Percentiles rank a stretch among this genome's conserved stretches.
Evolutionary conservation across 495 filamentous ascomycete species (phyloP).

Genomic region (Aspergillus panamensis): DNA sequence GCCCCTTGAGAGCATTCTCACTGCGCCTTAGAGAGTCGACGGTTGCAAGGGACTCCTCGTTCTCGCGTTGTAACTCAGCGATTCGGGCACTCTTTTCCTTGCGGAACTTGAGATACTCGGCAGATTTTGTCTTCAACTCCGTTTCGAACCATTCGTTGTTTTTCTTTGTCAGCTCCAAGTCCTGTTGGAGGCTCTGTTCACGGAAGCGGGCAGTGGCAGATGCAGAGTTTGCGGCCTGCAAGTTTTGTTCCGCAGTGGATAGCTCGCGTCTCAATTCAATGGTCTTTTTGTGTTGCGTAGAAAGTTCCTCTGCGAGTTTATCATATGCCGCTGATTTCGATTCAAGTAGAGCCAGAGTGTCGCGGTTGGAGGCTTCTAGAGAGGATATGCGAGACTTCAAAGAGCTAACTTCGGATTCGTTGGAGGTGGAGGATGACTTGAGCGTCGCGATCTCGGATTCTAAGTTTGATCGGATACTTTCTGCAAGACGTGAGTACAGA

Average conservation of each 20-base stretch:
- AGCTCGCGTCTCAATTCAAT: constrained; percentile 77
- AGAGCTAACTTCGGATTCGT: constrained; percentile 69
- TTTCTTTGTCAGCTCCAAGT: constrained; percentile 77
- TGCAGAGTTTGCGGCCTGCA: constrained; percentile 74
- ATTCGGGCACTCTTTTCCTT: constrained; percentile 91
- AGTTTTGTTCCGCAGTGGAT: constrained; percentile 70
- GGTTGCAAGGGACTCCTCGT: constrained; percentile 74
- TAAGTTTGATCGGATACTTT: constrained; percentile 60
- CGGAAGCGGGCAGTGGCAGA: constrained; percentile 76
- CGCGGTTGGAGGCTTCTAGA: constrained; percentile 86
- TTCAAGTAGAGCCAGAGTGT: constrained; percentile 82
- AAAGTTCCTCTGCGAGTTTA: constrained; percentile 77
- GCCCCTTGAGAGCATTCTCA: constrained; percentile 73
- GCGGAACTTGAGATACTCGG: constrained; percentile 82
- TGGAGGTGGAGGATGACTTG: constrained; percentile 70
- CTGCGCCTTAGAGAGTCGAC: constrained; percentile 73
- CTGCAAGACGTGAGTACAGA: constrained; percentile 38
- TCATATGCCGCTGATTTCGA: constrained; percentile 87
- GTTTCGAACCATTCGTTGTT: constrained; percentile 90
- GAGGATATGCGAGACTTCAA: constrained; percentile 76
- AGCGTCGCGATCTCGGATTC: constrained; percentile 79
- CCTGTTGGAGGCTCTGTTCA: constrained; percentile 82
- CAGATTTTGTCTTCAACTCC: constrained; percentile 83
- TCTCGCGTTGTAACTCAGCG: constrained; percentile 78
- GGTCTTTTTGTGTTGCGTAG: constrained; percentile 81